Base-by-base conservation (phyloP, 108 stramenopile species). In the Cyclotella kingstonii region DNA sequence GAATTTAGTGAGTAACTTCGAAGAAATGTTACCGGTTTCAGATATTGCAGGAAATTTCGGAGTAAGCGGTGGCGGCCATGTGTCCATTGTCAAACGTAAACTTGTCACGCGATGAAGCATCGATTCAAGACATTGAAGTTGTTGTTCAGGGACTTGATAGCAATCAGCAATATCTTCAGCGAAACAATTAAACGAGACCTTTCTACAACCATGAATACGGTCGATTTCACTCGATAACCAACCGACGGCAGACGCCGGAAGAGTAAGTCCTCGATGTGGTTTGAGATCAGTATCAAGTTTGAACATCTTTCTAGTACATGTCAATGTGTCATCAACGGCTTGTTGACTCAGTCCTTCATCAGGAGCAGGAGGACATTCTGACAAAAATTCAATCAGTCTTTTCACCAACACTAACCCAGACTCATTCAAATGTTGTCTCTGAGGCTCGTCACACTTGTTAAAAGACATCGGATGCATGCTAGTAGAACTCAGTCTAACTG, bases 231-330 rank as follows among this genome's bases (percentile, higher is more conserved):
- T 38, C 10, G 82, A 79, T 40, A 90, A 48, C 89, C 89, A 90
- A 23, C 82, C 89, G 46, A 90, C 56, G 15, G 85, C 85, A 14
- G 80, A 71, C 10, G 82, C 89, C 10, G 89, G 89, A 11, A 90
- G 54, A 5, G 85, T 84, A 27, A 90, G 54, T 14, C 89, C 89
- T 12, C 68, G 52, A 28, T 64, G 56, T 19, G 36, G 47, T 35
- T n/a, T 54, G 21, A 21, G 42, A 27, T 48, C 42, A 14, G 33
- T 48, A 14, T 34, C 11, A 17, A 36, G 9, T 31, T 19, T 25
- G 19, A 30, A 40, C 3, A 30, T 9, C 21, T 19, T 17, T 18
- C 23, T 35, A n/a, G 31, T n/a, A n/a, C n/a, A 25, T 11, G 49
- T 38, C 18, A 15, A 33, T 11, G 29, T 56, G 38, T 31, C 47